Base-by-base conservation (phyloP, 192 early-diverging fungal genomes). In the Entrophospora sp. region DNA sequence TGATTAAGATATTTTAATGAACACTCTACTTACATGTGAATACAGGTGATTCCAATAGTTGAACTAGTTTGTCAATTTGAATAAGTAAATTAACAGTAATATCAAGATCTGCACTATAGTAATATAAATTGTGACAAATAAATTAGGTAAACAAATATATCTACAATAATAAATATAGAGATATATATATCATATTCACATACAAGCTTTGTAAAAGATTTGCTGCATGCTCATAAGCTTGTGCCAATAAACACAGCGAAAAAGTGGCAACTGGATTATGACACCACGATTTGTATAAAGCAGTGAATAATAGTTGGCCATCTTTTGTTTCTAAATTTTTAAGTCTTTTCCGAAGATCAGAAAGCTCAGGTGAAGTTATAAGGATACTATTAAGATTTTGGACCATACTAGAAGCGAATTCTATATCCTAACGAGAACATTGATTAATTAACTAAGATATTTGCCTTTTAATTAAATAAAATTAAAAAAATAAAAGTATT, bases 1-100 rank as follows among this genome's bases (percentile, higher is more conserved):
- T 40, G 35, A 34, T 52, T n/a, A 5, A 14, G 30, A 52, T 10
- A 44, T 71, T n/a, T n/a, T n/a, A n/a, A n/a, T n/a, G n/a, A n/a
- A n/a, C n/a, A n/a, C n/a, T n/a, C n/a, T n/a, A n/a, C n/a, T 72
- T 79, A 81, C 82, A 91, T 5, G 95, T 96, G 77, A 99, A 99
- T 14, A 99, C 94, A 7, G 97, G 97, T 1, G 91, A 92, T 73
- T 99, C 97, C 16, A 99, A 70, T 4, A 99, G 78, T 75, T 98
- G 96, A 30, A 99, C 97, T 2, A 99, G 84, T 66, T 97, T 99
- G 70, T 99, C 97, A 25, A 97, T 85, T 69, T 98, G 96, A 35
- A 99, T 92, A 18, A 99, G 73, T 28, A 96, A 79, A 57, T 85
- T 90, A 36, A 99, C 95, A 2, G 93, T 96, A 51, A 98, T 91